Evolutionary conservation across 1,284 basidiomycete genomes (phyloP).

Genomic region (Boletus smithii): DNA sequence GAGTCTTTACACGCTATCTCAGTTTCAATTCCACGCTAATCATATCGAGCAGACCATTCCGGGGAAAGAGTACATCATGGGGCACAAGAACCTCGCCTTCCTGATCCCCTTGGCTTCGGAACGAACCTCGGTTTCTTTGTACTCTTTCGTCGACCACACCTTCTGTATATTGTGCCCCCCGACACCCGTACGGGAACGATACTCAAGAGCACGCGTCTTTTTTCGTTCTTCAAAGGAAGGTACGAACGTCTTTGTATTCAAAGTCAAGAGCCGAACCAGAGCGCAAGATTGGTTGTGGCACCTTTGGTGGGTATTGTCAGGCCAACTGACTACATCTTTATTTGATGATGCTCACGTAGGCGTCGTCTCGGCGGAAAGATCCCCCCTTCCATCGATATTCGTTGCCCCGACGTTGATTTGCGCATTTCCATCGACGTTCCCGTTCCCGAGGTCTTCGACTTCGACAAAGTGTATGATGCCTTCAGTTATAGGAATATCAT

Average conservation of each 20-base stretch:
- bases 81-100: slow-evolving; percentile 68
- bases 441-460: slow-evolving; percentile 11
- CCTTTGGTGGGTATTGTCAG: slow-evolving; percentile 51
- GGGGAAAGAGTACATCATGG: slow-evolving; percentile 57
- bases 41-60: slow-evolving; percentile 48
- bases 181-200: slow-evolving; percentile 39
- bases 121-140: slow-evolving; percentile 67
- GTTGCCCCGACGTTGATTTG: slow-evolving; percentile 38
- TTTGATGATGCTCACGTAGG: slow-evolving; percentile 41
- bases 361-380: slow-evolving; percentile 53
- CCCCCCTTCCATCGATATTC: slow-evolving; percentile 41
- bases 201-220: slow-evolving; percentile 41
- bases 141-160: slow-evolving; percentile 77
- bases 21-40: slow-evolving; percentile 7
- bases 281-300: slow-evolving; percentile 83
- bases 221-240: slow-evolving; percentile 54
- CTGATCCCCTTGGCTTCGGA: slow-evolving; percentile 61
- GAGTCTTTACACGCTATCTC: slow-evolving; percentile 24
- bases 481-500: slow-evolving; percentile 62
- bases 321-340: not conserved
- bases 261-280: slow-evolving; percentile 65
- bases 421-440: slow-evolving; percentile 35
- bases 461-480: slow-evolving; percentile 39
- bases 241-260: slow-evolving; percentile 79
- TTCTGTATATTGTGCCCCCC: slow-evolving; percentile 74